These are phyloP conservation scores for Ascochyta clinopodiicola DNA, from an alignment of 2,329 filamentous ascomycete species.

Conservation along the genomic window DNA sequence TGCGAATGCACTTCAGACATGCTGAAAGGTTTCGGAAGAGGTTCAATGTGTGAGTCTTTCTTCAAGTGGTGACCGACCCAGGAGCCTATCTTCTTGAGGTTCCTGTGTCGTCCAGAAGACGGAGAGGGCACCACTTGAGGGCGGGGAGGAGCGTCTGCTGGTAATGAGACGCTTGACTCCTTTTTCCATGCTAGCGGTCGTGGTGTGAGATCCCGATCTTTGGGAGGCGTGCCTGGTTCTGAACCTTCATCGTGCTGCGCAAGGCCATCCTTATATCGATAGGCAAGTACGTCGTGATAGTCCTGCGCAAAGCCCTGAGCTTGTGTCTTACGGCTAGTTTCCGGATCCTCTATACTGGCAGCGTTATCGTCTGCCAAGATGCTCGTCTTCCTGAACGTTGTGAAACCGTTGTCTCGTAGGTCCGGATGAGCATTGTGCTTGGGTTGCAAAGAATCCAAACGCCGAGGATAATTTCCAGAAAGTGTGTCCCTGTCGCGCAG, in stretches of 20 bases:
- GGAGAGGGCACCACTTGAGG: not conserved
- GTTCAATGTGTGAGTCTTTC: not conserved
- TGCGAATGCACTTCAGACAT: not conserved
- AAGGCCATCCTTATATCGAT: slow-evolving; percentile 29
- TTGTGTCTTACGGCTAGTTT: slow-evolving; percentile 26
- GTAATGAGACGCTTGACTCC: slow-evolving; percentile 1
- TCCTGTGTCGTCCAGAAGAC: not conserved
- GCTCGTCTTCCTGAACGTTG: not conserved
- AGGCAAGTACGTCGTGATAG: slow-evolving; percentile 36
- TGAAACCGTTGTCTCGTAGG: not conserved
- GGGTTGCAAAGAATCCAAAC: not conserved
- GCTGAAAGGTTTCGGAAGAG: not conserved
- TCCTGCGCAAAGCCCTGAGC: slow-evolving; percentile 37
- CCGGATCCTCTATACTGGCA: slow-evolving; percentile 8
- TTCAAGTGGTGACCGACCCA: slow-evolving; percentile 6
- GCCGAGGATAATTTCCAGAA: not conserved
- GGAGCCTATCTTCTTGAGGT: slow-evolving; percentile 12
- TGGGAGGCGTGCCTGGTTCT: not conserved
- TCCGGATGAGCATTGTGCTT: not conserved
- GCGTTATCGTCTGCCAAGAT: not conserved
- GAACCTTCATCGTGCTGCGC: not conserved
- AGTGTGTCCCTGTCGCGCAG: slow-evolving; percentile 8
- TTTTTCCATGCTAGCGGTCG: slow-evolving; percentile 32
- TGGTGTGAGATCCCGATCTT: slow-evolving; percentile 21
- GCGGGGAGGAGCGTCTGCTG: not conserved